phyloP scores from a whole-genome alignment of 208 protist species.

The Trypanosomatidae sp. region DNA sequence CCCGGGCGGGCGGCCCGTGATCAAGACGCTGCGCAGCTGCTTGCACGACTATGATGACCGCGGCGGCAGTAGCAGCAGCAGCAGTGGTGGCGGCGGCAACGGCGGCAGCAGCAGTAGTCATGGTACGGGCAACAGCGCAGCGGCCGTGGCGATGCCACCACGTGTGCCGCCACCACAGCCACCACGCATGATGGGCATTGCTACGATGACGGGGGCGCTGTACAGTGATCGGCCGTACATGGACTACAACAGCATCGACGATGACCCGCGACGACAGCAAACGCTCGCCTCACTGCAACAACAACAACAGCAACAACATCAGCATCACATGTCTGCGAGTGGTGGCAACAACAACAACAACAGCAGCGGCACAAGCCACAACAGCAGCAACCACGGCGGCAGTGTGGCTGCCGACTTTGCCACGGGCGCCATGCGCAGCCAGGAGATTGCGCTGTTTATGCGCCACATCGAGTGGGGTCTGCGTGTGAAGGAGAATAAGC shows the following conservation, averaged over 20 bases:
- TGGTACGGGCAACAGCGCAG: neutral
- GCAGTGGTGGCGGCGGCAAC: neutral
- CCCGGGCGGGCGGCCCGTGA: constrained; percentile 38
- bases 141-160: too few species aligned
- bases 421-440: constrained; percentile 3
- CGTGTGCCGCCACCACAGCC: too few species aligned
- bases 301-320: neutral
- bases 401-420: neutral
- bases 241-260: too few species aligned
- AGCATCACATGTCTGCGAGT: too few species aligned
- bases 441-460: constrained; percentile 72
- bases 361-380: neutral
- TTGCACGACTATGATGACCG: constrained; percentile 26
- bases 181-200: too few species aligned
- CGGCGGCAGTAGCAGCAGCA: neutral
- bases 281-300: neutral
- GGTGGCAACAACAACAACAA: neutral
- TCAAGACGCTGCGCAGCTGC: constrained; percentile 50
- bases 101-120: neutral
- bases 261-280: neutral
- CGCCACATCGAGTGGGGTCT: constrained; percentile 71
- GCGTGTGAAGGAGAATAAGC: constrained; percentile 57
- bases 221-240: too few species aligned
- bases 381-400: neutral
- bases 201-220: too few species aligned